Evolutionary conservation across 75 land plant genomes (phyloP), one percentile per base, ranked within the genome.

Genomic region (Azolla pinnata): DNA sequence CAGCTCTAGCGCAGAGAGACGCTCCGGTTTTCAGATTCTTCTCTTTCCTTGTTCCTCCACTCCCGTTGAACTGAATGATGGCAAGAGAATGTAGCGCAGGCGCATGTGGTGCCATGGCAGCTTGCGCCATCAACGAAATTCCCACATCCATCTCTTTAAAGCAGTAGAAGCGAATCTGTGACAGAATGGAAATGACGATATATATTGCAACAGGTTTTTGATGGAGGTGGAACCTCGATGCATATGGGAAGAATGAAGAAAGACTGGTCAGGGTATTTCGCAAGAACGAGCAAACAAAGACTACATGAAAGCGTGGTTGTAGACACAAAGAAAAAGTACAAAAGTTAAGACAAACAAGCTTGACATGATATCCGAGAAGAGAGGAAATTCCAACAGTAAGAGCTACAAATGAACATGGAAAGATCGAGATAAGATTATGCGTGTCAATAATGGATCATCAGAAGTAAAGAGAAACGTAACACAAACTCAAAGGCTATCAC

Each of bases 11-110:
- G 29, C 93, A 88, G 2, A 88, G 71, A 3, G 89, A 91, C 0
- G 79, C 93, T 10, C 93, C 93, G 26, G 83, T 90, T 14, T 87
- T 81, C 8, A 88, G 77, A 64, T 88, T 90, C 77, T 85, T 88
- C 65, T 79, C 93, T 53, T 68, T 77, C 72, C 88, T 79, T 7
- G 83, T 65, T 0, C 90, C 93, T n/a, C 89, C 93, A 77, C 89
- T 85, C 27, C 93, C 93, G 66, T 88, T 88, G 73, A 88, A 88
- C 55, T 88, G 93, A 8, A 88, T 82, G 8, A 88, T 77, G 17
- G 86, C 89, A 23, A 88, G 67, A 4, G 93, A 88, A 69, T 84
- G 83, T 1, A 88, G 80, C 18, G 89, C 85, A 25, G 75, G 45
- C n/a, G 93, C 85, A 68, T 85, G 89, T 0, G 83, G 78, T 21